phyloP scores from a whole-genome alignment of 2,329 filamentous ascomycete species.

The Hypomyces rosellus region DNA sequence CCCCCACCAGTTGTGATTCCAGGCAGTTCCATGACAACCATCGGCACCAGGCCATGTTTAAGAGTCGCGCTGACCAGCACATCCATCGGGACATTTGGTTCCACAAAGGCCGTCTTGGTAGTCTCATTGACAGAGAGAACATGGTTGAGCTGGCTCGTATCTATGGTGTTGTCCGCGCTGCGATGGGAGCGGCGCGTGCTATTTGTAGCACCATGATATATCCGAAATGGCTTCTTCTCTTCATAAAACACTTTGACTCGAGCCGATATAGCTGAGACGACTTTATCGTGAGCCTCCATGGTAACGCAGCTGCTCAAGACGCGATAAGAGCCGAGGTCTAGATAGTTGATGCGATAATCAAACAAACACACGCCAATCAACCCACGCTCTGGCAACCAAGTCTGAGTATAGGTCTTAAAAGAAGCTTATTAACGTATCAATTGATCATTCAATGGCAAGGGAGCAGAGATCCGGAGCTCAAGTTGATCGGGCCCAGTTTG shows the following conservation, averaged over 20 bases:
- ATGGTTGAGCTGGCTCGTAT: slow-evolving; percentile 58
- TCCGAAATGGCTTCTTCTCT: slow-evolving; percentile 54
- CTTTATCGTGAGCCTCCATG: slow-evolving; percentile 39
- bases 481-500: no score
- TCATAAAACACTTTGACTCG: slow-evolving; percentile 39
- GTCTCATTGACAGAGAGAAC: slow-evolving; percentile 54
- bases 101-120: slow-evolving; percentile 53
- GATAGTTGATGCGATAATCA: background rate
- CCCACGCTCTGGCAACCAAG: no score
- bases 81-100: slow-evolving; percentile 67
- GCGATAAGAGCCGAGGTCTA: background rate
- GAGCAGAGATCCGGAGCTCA: no score
- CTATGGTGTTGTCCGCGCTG: slow-evolving; percentile 50
- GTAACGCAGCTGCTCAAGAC: background rate
- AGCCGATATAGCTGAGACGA: slow-evolving; percentile 37
- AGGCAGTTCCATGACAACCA: slow-evolving; percentile 65
- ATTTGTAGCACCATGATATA: slow-evolving; percentile 72
- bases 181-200: slow-evolving; percentile 57
- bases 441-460: no score
- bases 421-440: no score
- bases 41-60: slow-evolving; percentile 51
- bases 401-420: no score
- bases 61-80: slow-evolving; percentile 52
- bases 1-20: slow-evolving; percentile 66
- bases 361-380: no score